These are phyloP conservation scores for Mycena maculata DNA, from an alignment of 768 basidiomycete genomes.

Conservation along the genomic window DNA sequence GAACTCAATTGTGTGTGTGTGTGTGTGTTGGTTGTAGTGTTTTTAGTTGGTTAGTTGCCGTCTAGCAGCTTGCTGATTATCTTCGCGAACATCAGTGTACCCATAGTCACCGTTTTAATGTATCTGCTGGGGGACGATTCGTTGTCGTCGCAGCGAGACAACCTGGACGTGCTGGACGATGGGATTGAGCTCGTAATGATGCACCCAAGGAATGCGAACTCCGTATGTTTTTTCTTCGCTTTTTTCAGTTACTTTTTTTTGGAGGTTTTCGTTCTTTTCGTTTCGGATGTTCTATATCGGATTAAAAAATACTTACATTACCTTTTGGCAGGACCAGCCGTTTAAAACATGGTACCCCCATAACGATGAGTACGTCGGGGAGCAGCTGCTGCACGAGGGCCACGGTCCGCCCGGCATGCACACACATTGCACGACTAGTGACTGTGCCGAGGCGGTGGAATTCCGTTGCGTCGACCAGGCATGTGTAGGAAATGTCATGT, in stretches of 20 bases:
- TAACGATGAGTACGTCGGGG: not conserved
- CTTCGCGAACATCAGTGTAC: too few relatives aligned
- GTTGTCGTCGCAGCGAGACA: not conserved
- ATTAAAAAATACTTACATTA: too few relatives aligned
- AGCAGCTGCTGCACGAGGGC: not conserved
- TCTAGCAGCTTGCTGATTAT: too few relatives aligned
- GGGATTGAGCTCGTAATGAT: not conserved
- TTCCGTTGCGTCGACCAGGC: not conserved
- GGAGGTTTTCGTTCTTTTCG: too few relatives aligned
- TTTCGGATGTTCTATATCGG: too few relatives aligned
- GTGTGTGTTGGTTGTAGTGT: too few relatives aligned
- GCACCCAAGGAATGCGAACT: not conserved
- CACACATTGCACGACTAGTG: not conserved
- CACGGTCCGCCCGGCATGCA: not conserved
- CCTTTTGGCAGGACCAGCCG: too few relatives aligned
- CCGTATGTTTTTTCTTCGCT: not conserved
- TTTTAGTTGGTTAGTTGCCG: too few relatives aligned
- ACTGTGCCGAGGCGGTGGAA: not conserved
- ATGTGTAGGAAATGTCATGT: constrained; percentile 10
- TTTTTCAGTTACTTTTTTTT: too few relatives aligned
- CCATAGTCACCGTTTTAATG: too few relatives aligned
- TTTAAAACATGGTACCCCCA: too few relatives aligned
- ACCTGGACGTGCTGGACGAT: not conserved
- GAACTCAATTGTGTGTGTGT: too few relatives aligned
- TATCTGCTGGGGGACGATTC: not conserved